Evolutionary conservation across 495 filamentous ascomycete genomes (phyloP), one percentile per base, ranked within the genome.

Genomic region (Penicillium egyptiacum): DNA sequence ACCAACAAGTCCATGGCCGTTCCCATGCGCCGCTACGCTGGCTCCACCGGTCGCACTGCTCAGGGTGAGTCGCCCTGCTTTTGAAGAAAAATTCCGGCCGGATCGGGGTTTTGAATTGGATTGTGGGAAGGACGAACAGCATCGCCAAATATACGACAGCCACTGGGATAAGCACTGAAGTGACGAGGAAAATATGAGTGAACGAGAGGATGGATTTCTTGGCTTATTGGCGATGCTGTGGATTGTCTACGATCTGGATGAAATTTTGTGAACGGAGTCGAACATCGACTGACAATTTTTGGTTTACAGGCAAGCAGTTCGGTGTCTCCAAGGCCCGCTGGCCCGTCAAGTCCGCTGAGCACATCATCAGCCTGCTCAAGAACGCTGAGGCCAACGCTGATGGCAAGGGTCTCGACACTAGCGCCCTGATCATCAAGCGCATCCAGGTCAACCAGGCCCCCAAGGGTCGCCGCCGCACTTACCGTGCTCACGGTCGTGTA

Each of bases 361-460:
- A 94, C 86, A 85, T 99, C 59, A 85, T 96, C 75, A 88, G 88
- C 71, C 88, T 99, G 60, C 90, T 99, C 67, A 96, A 92, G 85
- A 99, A 99, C 79, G 94, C 94, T 56, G 94, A 97, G 84, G 88
- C 94, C 79, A 99, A 99, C 79, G 94, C 94, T 72, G 95, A 98
- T 68, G 89, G 90, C 77, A 98, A 98, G 85, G 94, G 95, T 75
- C 91, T 99, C 66, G 94, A 99, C 79, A 97, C 91, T 67, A 84
- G 86, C 81, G 95, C 92, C 82, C 84, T 99, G 62, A 80, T 96
- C 70, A 89, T 99, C 76, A 95, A 96, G 88, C 94, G 96, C 85
- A 98, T 99, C 80, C 94, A 98, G 81, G 95, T 98, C 82, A 98
- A 98, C 86, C 94, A 99, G 83, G 94, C 94, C 59, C 94, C 94